Evolutionary conservation across 768 basidiomycete genomes (phyloP).

Genomic region (Xerocomellus intermedius): DNA sequence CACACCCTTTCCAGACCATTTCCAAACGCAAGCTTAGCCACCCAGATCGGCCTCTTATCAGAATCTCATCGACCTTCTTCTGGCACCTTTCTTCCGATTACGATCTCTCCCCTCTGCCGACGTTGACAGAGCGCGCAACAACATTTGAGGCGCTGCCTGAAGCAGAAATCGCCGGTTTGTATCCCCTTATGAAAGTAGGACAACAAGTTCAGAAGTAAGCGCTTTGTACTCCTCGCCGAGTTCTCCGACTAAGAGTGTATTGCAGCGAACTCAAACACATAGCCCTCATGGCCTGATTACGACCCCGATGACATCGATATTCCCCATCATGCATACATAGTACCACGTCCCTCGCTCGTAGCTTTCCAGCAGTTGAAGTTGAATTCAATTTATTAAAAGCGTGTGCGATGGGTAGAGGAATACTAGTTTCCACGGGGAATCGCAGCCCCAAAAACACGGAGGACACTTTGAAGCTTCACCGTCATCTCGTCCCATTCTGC

Average conservation of each 20-base stretch:
- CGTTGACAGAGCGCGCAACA: constrained; percentile 48
- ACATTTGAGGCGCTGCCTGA: constrained; percentile 38
- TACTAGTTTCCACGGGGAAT: constrained; percentile 22
- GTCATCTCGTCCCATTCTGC: constrained; percentile 95
- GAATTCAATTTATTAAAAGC: constrained; percentile 29
- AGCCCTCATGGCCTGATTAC: constrained; percentile 64
- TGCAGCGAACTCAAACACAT: constrained; percentile 78
- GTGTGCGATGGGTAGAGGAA: not conserved
- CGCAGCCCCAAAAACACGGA: constrained; percentile 56
- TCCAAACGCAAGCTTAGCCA: constrained; percentile 52
- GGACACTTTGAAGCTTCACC: constrained; percentile 78
- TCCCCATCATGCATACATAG: not conserved
- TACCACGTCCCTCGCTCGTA: not conserved
- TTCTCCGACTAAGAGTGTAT: constrained; percentile 7
- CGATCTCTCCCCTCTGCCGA: constrained; percentile 65
- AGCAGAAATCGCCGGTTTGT: constrained; percentile 40
- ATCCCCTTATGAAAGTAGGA: constrained; percentile 78
- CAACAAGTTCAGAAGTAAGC: constrained; percentile 82
- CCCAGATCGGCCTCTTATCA: constrained; percentile 81
- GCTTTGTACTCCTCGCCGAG: not conserved
- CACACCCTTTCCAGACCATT: constrained; percentile 48
- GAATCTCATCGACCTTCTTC: constrained; percentile 97
- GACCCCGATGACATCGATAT: not conserved
- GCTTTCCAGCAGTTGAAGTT: constrained; percentile 31
- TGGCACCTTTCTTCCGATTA: constrained; percentile 90